Percentiles rank a stretch among this genome's conserved stretches.
These are phyloP conservation scores for Candida chauliodis DNA, from an alignment of 805 yeast species.

Conservation along the genomic window DNA sequence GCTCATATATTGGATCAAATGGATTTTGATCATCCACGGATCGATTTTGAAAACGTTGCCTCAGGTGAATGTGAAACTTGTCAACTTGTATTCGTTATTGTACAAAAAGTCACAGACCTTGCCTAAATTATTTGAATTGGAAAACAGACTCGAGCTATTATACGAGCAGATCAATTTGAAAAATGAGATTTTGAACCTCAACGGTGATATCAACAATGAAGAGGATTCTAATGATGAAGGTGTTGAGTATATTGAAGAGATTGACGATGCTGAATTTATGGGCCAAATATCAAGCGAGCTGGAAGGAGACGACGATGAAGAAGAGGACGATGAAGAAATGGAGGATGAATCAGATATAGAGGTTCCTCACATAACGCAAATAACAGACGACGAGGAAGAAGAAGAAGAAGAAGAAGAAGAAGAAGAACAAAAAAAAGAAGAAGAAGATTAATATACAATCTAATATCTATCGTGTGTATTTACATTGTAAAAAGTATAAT, in stretches of 20 bases:
- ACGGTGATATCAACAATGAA: slow-evolving; percentile 22
- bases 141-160: slow-evolving; percentile 47
- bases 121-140: slow-evolving; percentile 48
- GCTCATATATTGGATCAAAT: slow-evolving; percentile 52
- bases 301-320: slow-evolving; percentile 9
- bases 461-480: no score
- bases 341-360: slow-evolving; percentile 9
- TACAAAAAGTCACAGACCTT: slow-evolving; percentile 46
- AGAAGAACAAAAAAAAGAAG: no score
- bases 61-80: slow-evolving; percentile 38
- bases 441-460: no score
- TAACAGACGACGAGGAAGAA: slow-evolving; percentile 16
- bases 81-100: slow-evolving; percentile 45
- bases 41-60: slow-evolving; percentile 46
- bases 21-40: slow-evolving; percentile 55
- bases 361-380: slow-evolving; percentile 11
- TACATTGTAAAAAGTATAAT: no score
- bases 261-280: slow-evolving; percentile 45
- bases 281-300: slow-evolving; percentile 3
- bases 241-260: slow-evolving; percentile 71
- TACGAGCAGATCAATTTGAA: slow-evolving; percentile 41
- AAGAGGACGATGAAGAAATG: slow-evolving; percentile 11
- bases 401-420: slow-evolving; percentile 23
- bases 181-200: slow-evolving; percentile 30
- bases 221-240: slow-evolving; percentile 35